Evolutionary conservation across 805 yeast genomes (phyloP).

Genomic region (Candida tallmaniae): DNA sequence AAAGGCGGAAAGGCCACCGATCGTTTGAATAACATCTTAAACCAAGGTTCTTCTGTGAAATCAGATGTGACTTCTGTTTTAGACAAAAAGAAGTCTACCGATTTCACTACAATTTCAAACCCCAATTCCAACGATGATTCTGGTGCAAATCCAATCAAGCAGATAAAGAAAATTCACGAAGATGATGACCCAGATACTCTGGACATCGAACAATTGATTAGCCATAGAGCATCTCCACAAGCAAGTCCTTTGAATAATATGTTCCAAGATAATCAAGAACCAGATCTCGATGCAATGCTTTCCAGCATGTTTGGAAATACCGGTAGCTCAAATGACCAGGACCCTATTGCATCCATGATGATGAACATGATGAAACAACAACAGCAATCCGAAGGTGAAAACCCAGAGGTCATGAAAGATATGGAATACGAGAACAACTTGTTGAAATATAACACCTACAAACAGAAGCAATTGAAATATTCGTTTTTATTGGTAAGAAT

Average conservation of each 20-base stretch:
- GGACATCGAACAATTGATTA: constrained; percentile 25
- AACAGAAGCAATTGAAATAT: constrained; percentile 28
- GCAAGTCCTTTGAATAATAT: constrained; percentile 1
- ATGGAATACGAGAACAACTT: constrained; percentile 26
- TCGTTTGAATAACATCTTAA: constrained; percentile 44
- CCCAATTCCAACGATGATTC: not conserved
- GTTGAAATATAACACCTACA: constrained; percentile 25
- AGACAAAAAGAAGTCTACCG: constrained; percentile 16
- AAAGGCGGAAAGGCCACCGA: constrained; percentile 49
- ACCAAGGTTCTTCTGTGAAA: constrained; percentile 37
- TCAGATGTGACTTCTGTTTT: constrained; percentile 30
- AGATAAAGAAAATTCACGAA: constrained; percentile 7
- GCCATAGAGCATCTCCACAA: constrained; percentile 10
- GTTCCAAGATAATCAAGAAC: constrained; percentile 4
- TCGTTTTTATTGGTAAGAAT: constrained; percentile 29
- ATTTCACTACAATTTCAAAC: not conserved
- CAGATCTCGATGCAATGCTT: constrained; percentile 33
- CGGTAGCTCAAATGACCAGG: constrained; percentile 10
- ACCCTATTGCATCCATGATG: constrained; percentile 34
- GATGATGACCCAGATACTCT: constrained; percentile 39
- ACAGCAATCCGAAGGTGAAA: constrained; percentile 8
- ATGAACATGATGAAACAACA: constrained; percentile 13
- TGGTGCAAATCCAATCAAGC: not conserved
- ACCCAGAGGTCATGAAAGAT: constrained; percentile 14
- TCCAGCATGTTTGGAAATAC: constrained; percentile 21